Evolutionary conservation across 2,329 filamentous ascomycete species (phyloP), one percentile per base, ranked within the genome.

Genomic region (Fusarium chlamydosporum): DNA sequence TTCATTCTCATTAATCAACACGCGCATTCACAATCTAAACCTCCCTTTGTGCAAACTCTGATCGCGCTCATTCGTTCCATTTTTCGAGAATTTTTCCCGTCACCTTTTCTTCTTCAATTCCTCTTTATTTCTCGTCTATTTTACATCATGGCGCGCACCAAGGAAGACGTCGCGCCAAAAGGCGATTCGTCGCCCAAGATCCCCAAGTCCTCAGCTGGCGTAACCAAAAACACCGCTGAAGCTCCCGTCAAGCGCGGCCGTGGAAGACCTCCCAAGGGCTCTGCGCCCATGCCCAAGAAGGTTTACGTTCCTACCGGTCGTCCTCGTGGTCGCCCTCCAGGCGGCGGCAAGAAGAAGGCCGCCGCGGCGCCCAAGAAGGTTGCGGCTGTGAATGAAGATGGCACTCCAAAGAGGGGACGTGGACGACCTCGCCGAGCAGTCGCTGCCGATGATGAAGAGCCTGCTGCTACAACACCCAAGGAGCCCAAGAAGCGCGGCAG

Each of bases 321-420:
- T n/a, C 82, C 82, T 40, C 82, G 83, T n/a, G 83, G 83, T 29
- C 81, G 83, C 11, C 83, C 83, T 38, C 80, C 79, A 58, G 83
- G 83, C 69, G 78, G 75, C 62, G 77, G 61, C 76, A 79, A 78
- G 66, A 65, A 61, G 56, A 47, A 55, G 51, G 23, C 57, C 51
- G 37, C 61, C 52, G 40, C 67, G 43, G 70, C 57, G 23, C 46
- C 52, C 27, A 59, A 68, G 37, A 62, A 37, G 26, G 51, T 46
- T 13, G 35, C 42, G 18, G 43, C 60, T 26, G 37, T 46, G 11
- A 41, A 57, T 18, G 55, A 56, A 33, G 67, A 67, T 18, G 41
- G 47, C 33, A 55, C 48, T 27, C 59, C 56, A 50, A 73, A 68
- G 60, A 35, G 57, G 42, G 70, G 65, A 37, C 58, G 72, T 42